These are phyloP conservation scores for Scheffersomyces quercinus DNA, from an alignment of 1,139 yeast species.

Conservation along the genomic window DNA sequence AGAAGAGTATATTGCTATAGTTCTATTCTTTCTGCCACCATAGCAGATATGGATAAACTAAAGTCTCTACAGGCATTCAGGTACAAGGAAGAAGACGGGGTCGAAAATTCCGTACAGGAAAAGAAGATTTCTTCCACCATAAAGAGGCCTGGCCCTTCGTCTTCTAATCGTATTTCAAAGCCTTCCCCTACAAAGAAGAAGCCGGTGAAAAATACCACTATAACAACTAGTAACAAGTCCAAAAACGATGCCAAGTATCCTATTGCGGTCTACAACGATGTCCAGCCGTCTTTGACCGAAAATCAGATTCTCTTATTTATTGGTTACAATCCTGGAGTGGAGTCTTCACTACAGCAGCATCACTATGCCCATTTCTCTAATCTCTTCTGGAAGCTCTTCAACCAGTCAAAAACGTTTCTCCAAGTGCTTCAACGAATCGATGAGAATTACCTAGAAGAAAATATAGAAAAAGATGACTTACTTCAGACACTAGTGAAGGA, in stretches of 20 bases:
- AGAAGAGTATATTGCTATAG: too few species aligned
- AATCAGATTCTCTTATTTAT: slow-evolving; percentile 47
- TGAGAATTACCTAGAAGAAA: slow-evolving; percentile 4
- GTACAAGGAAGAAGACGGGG: slow-evolving; percentile 1
- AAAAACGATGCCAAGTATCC: slow-evolving; percentile 2
- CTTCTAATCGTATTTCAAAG: too few species aligned
- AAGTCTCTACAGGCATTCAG: slow-evolving; percentile 1
- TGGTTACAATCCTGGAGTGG: slow-evolving; percentile 76
- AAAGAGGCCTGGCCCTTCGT: too few species aligned
- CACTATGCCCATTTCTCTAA: slow-evolving; percentile 76
- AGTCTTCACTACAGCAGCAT: slow-evolving; percentile 64
- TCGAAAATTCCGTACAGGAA: not conserved
- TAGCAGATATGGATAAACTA: not conserved
- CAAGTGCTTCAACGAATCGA: slow-evolving; percentile 13
- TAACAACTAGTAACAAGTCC: not conserved
- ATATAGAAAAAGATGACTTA: slow-evolving; percentile 10
- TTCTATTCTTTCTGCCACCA: not conserved
- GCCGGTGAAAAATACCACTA: not conserved
- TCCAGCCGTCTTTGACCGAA: slow-evolving; percentile 2
- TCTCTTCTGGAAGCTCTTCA: slow-evolving; percentile 67
- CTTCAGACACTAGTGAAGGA: slow-evolving; percentile 8
- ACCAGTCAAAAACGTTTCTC: slow-evolving; percentile 49
- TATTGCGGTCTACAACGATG: not conserved
- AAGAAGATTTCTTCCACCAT: too few species aligned
- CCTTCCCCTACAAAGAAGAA: slow-evolving; percentile 1